phyloP scores from a whole-genome alignment of 2,329 filamentous ascomycete genomes.

The Colletotrichum tropicicola region DNA sequence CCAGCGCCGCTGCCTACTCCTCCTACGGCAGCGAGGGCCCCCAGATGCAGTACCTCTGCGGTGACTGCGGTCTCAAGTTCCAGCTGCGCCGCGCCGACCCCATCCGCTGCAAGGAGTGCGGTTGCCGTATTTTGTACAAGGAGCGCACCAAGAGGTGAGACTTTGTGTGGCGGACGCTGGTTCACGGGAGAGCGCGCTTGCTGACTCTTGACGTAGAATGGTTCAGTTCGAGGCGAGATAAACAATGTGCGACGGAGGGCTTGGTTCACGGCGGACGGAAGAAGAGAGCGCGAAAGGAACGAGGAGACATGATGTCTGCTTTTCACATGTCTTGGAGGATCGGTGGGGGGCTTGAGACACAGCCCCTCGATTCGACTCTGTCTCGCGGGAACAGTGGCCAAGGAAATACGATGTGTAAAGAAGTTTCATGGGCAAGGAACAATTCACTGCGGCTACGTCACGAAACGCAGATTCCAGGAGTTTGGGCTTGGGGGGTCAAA shows the following conservation, averaged over 20 bases:
- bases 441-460: neutral
- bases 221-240: constrained; percentile 97
- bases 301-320: neutral
- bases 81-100: constrained; percentile 80
- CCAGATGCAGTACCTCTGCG: constrained; percentile 77
- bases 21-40: constrained; percentile 57
- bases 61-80: constrained; percentile 84
- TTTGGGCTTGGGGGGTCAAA: constrained; percentile 24
- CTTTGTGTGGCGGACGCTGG: constrained; percentile 27
- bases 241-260: neutral
- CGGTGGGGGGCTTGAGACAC: neutral
- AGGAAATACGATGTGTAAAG: too few relatives aligned
- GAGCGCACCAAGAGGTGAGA: constrained; percentile 95
- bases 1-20: constrained; percentile 52
- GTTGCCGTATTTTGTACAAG: constrained; percentile 96
- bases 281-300: neutral
- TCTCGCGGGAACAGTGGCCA: too few relatives aligned
- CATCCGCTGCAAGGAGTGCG: constrained; percentile 91
- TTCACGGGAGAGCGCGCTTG: neutral
- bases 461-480: constrained; percentile 17
- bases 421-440: neutral
- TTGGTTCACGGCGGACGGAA: neutral
- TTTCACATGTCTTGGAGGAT: neutral
- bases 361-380: neutral
- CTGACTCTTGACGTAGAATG: constrained; percentile 70